Conservation (phyloP, 2,329 filamentous ascomycete species). For the Sporothrix phasma region DNA sequence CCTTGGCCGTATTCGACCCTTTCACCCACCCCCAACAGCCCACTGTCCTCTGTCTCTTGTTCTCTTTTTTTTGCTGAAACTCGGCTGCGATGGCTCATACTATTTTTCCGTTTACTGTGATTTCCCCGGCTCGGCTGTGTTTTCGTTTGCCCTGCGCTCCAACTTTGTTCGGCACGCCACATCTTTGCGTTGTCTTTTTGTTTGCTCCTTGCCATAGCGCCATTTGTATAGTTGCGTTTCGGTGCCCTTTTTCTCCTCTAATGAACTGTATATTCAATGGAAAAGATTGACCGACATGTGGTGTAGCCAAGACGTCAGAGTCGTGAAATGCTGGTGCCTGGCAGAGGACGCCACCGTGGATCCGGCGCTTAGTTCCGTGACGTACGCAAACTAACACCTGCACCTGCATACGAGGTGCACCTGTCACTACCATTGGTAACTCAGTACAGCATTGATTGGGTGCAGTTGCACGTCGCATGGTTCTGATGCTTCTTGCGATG, state of each 20-base stretch:
- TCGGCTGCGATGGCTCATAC: not conserved
- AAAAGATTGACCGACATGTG: too few species aligned
- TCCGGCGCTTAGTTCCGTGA: slow-evolving; percentile 1
- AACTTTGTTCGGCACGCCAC: not conserved
- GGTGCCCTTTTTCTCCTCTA: slow-evolving; percentile 1
- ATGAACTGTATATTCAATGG: not conserved
- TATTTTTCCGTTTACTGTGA: not conserved
- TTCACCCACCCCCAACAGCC: too few species aligned
- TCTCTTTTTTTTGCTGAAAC: not conserved
- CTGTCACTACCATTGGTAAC: too few species aligned
- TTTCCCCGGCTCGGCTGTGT: not conserved
- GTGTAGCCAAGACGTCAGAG: too few species aligned
- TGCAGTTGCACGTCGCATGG: not conserved
- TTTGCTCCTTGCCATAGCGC: not conserved
- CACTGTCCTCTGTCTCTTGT: not conserved
- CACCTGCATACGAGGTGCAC: not conserved
- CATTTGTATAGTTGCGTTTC: not conserved
- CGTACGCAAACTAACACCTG: not conserved
- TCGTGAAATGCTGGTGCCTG: slow-evolving; percentile 13
- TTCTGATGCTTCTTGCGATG: not conserved
- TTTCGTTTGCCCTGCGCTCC: not conserved
- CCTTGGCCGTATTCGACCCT: too few species aligned
- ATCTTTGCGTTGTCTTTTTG: not conserved
- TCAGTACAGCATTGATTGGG: not conserved
- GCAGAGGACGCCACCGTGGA: not conserved